Conservation (phyloP, 2,329 filamentous ascomycete species). For the Akanthomyces muscarius region DNA sequence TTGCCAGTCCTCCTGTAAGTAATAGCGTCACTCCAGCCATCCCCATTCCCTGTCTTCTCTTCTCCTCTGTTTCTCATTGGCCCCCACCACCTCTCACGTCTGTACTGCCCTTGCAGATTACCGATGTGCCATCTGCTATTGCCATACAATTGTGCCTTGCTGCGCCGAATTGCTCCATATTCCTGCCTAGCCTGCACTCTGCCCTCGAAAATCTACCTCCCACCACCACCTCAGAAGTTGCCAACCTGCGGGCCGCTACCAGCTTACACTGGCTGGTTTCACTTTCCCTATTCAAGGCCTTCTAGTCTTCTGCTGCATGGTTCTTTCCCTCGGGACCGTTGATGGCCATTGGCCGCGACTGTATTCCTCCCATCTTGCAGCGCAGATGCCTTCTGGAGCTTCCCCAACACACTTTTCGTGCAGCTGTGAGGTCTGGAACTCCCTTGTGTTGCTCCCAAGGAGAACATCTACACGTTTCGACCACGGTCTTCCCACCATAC, state of each 20-base stretch:
- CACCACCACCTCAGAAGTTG: not conserved
- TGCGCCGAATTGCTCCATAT: slow-evolving; percentile 8
- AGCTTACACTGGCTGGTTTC: not conserved
- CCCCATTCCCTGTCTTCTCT: slow-evolving; percentile 1
- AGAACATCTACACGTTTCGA: not conserved
- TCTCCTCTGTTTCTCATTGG: slow-evolving; percentile 11
- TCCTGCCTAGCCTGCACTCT: not conserved
- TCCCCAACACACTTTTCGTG: not conserved
- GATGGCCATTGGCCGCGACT: not conserved
- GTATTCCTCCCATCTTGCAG: not conserved
- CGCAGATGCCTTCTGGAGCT: not conserved
- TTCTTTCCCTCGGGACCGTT: not conserved
- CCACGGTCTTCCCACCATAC: not conserved
- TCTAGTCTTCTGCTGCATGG: not conserved
- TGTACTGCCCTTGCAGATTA: slow-evolving; percentile 15
- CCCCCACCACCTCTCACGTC: slow-evolving; percentile 11
- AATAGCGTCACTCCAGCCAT: slow-evolving; percentile 13
- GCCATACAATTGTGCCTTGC: slow-evolving; percentile 2
- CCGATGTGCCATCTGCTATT: slow-evolving; percentile 9
- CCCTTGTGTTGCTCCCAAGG: not conserved
- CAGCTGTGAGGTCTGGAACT: not conserved
- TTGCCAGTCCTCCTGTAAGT: slow-evolving; percentile 13
- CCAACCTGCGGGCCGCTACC: not conserved
- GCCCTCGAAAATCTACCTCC: slow-evolving; percentile 6
- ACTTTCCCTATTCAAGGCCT: not conserved